phyloP scores from a whole-genome alignment of 768 basidiomycete species.

The Polyporus arcularius region DNA sequence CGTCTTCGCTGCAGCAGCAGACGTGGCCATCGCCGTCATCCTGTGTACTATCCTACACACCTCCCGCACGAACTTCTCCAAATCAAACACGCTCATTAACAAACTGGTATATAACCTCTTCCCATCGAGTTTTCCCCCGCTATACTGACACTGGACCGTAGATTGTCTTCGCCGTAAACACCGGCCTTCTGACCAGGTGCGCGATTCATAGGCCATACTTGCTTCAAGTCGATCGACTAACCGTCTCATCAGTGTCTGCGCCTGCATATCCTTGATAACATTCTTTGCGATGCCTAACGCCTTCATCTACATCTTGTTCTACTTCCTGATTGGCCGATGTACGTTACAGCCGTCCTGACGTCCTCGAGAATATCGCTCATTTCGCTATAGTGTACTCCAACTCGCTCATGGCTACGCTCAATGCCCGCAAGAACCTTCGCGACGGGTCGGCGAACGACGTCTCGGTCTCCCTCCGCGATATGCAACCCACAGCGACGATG shows the following conservation, averaged over 20 bases:
- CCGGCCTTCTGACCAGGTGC: slow-evolving; percentile 41
- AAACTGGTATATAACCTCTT: slow-evolving; percentile 21
- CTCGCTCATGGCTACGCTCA: slow-evolving; percentile 54
- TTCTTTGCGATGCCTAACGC: slow-evolving; percentile 50
- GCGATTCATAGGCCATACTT: background rate
- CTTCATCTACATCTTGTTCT: slow-evolving; percentile 59
- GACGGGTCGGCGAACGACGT: slow-evolving; percentile 8
- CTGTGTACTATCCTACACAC: slow-evolving; percentile 51
- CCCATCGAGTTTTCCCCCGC: background rate
- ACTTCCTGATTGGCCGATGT: slow-evolving; percentile 56
- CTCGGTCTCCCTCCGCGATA: slow-evolving; percentile 17
- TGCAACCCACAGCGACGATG: slow-evolving; percentile 27
- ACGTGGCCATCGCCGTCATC: slow-evolving; percentile 50
- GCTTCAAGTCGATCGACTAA: background rate
- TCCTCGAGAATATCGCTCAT: background rate
- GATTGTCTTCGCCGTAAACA: slow-evolving; percentile 44
- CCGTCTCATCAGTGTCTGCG: slow-evolving; percentile 32
- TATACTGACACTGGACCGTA: slow-evolving; percentile 5
- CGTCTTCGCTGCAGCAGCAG: slow-evolving; percentile 49
- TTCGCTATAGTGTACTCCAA: slow-evolving; percentile 50
- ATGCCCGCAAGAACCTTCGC: slow-evolving; percentile 37
- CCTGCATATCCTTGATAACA: slow-evolving; percentile 43
- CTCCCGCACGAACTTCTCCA: slow-evolving; percentile 54
- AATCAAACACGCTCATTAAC: slow-evolving; percentile 47
- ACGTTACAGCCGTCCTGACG: slow-evolving; percentile 15